phyloP scores from a whole-genome alignment of 208 protist genomes.

The Trypanosoma lewisi region DNA sequence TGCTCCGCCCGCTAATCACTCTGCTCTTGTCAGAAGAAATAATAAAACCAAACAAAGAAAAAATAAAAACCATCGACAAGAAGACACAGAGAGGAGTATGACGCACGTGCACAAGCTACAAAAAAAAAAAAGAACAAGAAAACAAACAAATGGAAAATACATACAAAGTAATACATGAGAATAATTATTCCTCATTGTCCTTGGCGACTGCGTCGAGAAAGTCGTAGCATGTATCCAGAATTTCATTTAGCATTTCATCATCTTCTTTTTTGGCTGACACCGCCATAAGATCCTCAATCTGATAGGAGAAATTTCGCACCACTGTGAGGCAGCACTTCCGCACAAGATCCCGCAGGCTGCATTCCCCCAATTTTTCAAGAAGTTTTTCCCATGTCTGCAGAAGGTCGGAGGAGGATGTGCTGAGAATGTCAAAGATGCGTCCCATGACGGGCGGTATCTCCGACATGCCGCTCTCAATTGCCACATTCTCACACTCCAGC shows the following conservation, averaged over 20 bases:
- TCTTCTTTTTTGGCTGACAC: slow-evolving; percentile 70
- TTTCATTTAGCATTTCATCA: slow-evolving; percentile 83
- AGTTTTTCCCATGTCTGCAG: slow-evolving; percentile 66
- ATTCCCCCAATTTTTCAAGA: slow-evolving; percentile 53
- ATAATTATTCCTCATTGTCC: background rate
- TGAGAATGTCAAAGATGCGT: slow-evolving; percentile 70
- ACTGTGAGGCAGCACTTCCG: slow-evolving; percentile 61
- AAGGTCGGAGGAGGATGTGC: slow-evolving; percentile 58
- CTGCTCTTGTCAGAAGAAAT: too few species aligned
- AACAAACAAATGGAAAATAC: too few species aligned
- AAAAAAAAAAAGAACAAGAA: slow-evolving; percentile 2
- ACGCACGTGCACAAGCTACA: background rate
- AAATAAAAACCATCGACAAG: background rate
- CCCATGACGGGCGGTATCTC: slow-evolving; percentile 69
- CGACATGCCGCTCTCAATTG: slow-evolving; percentile 57
- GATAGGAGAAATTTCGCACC: slow-evolving; percentile 58
- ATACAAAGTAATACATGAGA: too few species aligned
- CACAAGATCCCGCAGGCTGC: slow-evolving; percentile 46
- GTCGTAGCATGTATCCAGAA: slow-evolving; percentile 83
- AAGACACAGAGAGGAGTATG: background rate
- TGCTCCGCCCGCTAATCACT: background rate
- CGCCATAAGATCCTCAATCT: slow-evolving; percentile 73
- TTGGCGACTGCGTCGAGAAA: slow-evolving; percentile 58
- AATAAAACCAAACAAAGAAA: slow-evolving; percentile 6
- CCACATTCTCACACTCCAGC: slow-evolving; percentile 85